These are phyloP conservation scores for Colletotrichum sp. DNA, from an alignment of 2,329 filamentous ascomycete species.

Conservation along the genomic window DNA sequence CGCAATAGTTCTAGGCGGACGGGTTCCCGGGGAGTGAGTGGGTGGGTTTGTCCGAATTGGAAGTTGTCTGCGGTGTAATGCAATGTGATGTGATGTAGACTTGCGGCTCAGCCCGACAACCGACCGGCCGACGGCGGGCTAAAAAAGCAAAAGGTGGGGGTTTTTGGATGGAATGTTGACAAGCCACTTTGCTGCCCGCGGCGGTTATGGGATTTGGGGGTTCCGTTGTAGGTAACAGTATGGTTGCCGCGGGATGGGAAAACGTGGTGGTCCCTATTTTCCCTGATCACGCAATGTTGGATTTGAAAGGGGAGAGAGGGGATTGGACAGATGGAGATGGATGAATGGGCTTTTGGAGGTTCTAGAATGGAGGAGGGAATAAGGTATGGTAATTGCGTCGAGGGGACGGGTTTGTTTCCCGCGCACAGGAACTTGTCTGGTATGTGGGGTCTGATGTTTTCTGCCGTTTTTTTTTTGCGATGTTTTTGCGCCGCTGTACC, in stretches of 20 bases:
- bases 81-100: neutral
- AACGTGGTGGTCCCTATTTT: neutral
- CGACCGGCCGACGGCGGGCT: neutral
- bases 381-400: slow-evolving; percentile 5
- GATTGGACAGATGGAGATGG: neutral
- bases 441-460: neutral
- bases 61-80: neutral
- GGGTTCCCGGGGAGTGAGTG: neutral
- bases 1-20: slow-evolving; percentile 12
- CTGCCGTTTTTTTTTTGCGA: neutral
- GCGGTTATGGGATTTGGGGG: neutral
- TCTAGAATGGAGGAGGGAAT: neutral
- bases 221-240: neutral
- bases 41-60: neutral
- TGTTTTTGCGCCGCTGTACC: neutral
- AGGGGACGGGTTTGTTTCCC: neutral
- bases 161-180: neutral
- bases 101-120: slow-evolving; percentile 19
- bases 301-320: neutral
- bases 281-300: slow-evolving; percentile 1
- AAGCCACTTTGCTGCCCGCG: neutral
- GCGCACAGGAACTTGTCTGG: neutral
- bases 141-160: neutral
- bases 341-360: neutral
- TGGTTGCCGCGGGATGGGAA: neutral